Conservation (phyloP, 768 basidiomycete species). For the Hebeloma cylindrosporum region DNA sequence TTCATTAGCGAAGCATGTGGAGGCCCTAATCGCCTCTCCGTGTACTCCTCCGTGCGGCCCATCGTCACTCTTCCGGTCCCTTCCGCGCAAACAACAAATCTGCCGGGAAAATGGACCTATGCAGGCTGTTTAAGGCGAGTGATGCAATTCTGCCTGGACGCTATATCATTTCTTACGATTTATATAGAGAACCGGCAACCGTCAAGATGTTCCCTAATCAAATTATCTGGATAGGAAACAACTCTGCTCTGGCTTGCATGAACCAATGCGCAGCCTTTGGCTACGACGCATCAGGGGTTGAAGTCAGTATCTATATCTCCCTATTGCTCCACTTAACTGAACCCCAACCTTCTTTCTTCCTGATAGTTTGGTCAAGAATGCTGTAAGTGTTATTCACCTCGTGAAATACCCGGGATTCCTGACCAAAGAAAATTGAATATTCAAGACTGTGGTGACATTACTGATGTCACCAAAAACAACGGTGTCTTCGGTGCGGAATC, state of each 20-base stretch:
- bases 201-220: slow-evolving; percentile 59
- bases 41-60: slow-evolving; percentile 55
- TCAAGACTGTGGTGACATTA: slow-evolving; percentile 69
- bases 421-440: neutral
- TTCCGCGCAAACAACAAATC: slow-evolving; percentile 46
- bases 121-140: slow-evolving; percentile 66
- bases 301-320: slow-evolving; percentile 28
- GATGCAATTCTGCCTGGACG: neutral
- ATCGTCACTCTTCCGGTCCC: slow-evolving; percentile 63
- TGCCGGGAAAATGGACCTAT: slow-evolving; percentile 67
- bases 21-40: slow-evolving; percentile 68
- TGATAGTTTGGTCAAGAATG: slow-evolving; percentile 70
- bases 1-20: slow-evolving; percentile 63
- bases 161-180: neutral
- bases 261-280: slow-evolving; percentile 70
- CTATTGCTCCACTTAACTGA: slow-evolving; percentile 2
- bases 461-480: slow-evolving; percentile 45
- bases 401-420: neutral
- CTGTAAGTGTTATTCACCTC: slow-evolving; percentile 47
- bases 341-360: slow-evolving; percentile 8
- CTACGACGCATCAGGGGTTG: slow-evolving; percentile 68
- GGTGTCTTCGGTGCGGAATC: slow-evolving; percentile 40
- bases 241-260: slow-evolving; percentile 64
- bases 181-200: slow-evolving; percentile 46
- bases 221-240: slow-evolving; percentile 58